Conservation (phyloP, 2,329 filamentous ascomycete genomes). For the Aureobasidium uvarum region DNA sequence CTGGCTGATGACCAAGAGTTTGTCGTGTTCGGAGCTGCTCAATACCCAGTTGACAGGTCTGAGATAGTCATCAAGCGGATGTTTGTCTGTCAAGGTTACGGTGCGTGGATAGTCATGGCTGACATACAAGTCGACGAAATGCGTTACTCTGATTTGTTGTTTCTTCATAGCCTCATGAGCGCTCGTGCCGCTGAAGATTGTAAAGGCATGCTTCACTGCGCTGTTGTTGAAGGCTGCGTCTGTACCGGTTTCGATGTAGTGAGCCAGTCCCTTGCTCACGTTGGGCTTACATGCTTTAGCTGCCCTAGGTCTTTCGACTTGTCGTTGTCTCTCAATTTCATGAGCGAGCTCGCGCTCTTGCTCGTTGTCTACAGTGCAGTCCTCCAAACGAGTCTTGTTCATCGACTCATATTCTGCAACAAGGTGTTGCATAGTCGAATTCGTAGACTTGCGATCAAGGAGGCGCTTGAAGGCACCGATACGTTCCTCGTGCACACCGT, state of each 20-base stretch:
- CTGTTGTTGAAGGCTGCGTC: no score
- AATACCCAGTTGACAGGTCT: constrained; percentile 58
- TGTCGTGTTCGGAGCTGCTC: constrained; percentile 33
- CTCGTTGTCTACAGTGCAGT: constrained; percentile 57
- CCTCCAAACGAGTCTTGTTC: constrained; percentile 35
- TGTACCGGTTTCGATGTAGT: constrained; percentile 44
- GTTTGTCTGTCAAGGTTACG: constrained; percentile 51
- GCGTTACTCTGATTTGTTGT: not conserved
- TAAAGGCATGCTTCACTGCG: constrained; percentile 30
- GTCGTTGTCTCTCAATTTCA: constrained; percentile 60
- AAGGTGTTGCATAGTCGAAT: not conserved
- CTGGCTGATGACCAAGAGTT: constrained; percentile 59
- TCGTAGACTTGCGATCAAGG: not conserved
- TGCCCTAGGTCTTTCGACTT: constrained; percentile 52
- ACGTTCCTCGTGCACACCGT: constrained; percentile 35
- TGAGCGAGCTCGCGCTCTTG: constrained; percentile 67
- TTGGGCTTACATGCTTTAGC: no score
- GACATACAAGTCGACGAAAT: not conserved
- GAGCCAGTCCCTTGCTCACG: constrained; percentile 47
- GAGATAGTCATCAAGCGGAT: constrained; percentile 49
- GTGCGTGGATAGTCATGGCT: constrained; percentile 42
- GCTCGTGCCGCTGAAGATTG: not conserved
- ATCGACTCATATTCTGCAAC: constrained; percentile 32
- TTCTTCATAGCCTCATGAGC: not conserved
- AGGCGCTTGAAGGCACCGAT: not conserved